phyloP scores from a whole-genome alignment of 495 filamentous ascomycete species.

The Daldinia vernicosa region DNA sequence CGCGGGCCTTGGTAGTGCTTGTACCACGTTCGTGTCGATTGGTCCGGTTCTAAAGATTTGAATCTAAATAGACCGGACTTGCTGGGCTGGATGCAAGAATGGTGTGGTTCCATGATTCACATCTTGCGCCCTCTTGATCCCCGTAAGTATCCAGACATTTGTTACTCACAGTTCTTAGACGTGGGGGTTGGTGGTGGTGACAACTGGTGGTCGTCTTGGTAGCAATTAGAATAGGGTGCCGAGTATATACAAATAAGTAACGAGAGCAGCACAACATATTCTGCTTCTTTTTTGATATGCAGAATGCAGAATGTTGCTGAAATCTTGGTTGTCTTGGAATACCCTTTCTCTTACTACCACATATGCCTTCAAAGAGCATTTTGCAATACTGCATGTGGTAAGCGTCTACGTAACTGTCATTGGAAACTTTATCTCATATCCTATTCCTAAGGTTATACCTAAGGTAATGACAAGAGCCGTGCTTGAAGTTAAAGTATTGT shows the following conservation, averaged over 20 bases:
- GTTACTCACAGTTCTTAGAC: background rate
- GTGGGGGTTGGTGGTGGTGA: background rate
- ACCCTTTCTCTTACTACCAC: background rate
- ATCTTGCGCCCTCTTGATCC: background rate
- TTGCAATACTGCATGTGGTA: background rate
- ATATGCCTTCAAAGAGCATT: background rate
- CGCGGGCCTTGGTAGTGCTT: constrained; percentile 16
- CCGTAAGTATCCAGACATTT: background rate
- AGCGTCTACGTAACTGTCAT: background rate
- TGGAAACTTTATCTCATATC: background rate
- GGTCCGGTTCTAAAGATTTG: constrained; percentile 14
- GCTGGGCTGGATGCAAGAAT: constrained; percentile 10
- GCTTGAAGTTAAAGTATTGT: too few species aligned
- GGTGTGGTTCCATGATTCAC: constrained; percentile 16
- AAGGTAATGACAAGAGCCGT: background rate
- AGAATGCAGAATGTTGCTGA: background rate
- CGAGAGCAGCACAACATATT: background rate
- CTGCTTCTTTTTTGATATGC: constrained; percentile 2
- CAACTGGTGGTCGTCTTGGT: background rate
- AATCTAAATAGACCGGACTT: constrained; percentile 15
- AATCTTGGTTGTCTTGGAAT: constrained; percentile 6
- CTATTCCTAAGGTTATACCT: background rate
- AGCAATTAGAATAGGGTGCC: background rate
- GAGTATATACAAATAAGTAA: background rate
- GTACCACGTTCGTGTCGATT: constrained; percentile 35